A percentile compares a stretch with the other conserved stretches of the same genome.
These are phyloP conservation scores for Vitis cinerea DNA, from an alignment of 164 flowering plant genomes.

Conservation along the genomic window DNA sequence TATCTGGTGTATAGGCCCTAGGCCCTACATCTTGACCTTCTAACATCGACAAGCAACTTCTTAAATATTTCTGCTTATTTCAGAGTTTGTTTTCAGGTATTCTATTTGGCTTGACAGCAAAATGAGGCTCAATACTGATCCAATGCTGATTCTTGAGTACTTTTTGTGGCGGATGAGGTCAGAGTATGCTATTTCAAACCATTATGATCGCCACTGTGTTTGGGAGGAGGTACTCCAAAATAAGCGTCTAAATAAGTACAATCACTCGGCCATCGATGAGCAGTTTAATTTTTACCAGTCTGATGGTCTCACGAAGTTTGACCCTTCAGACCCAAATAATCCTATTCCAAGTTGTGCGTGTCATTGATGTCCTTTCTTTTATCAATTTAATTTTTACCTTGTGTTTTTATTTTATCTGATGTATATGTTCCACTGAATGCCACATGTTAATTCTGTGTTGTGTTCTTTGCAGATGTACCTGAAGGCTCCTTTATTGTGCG, in stretches of 20 bases:
- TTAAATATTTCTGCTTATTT: background rate
- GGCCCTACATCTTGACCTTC: background rate
- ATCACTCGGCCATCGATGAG: slow-evolving; percentile 87
- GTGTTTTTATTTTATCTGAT: background rate
- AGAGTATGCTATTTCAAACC: slow-evolving; percentile 97
- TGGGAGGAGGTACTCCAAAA: slow-evolving; percentile 99
- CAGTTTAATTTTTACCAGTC: slow-evolving; percentile 85
- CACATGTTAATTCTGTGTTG: background rate
- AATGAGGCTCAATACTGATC: slow-evolving; percentile 86
- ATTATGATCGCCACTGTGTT: slow-evolving; percentile 96
- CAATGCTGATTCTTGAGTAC: slow-evolving; percentile 77
- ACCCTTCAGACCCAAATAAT: slow-evolving; percentile 61
- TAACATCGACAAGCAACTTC: background rate
- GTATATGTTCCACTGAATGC: background rate
- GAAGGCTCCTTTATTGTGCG: slow-evolving; percentile 94
- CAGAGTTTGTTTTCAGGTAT: slow-evolving; percentile 52
- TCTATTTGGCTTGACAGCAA: slow-evolving; percentile 99
- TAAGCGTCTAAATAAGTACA: slow-evolving; percentile 90
- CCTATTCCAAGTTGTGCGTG: slow-evolving; percentile 91
- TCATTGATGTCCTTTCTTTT: slow-evolving; percentile 13
- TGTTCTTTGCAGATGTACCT: slow-evolving; percentile 74
- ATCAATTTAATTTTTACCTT: background rate
- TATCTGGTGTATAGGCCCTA: background rate
- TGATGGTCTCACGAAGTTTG: slow-evolving; percentile 90
- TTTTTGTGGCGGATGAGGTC: slow-evolving; percentile 77